Evolutionary conservation across 1,284 basidiomycete genomes (phyloP), one percentile per base, ranked within the genome.

Genomic region (Wolfiporia cocos): DNA sequence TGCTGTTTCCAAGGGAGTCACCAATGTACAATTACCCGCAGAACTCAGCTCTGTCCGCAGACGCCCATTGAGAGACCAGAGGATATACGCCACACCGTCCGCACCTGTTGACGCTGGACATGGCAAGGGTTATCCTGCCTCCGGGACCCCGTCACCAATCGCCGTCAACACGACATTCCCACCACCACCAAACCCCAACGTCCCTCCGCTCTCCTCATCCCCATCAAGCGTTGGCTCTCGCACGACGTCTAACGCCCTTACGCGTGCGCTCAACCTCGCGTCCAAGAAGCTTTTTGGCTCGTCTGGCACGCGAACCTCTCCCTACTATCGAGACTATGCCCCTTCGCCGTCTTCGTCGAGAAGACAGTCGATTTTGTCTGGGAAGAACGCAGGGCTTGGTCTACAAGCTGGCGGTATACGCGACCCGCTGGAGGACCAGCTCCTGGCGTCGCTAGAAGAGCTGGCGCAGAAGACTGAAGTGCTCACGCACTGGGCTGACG

Each of bases 401-500:
- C 40, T 59, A 30, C 56, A 59, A 36, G 39, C 57, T 12, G 53
- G 59, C 24, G 51, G 58, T 9, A 64, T 68, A 43, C 62, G 74
- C n/a, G 87, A 94, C 54, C 83, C 88, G 0, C 69, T 85, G 39
- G 93, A 97, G 53, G 87, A 91, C 45, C 78, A 79, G 44, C 64
- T 98, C 6, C 67, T 97, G 9, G 76, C 70, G 2, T 63, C 66
- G 17, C 69, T 98, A 30, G 93, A 97, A 59, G 89, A 95, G 49
- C 65, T 93, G 0, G 94, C 92, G 9, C 92, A 96, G 70, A 98
- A 98, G 74, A 93, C 94, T 19, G 87, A 90, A 49, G 92, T 95
- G 28, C 68, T 98, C 42, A 87, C 87, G 40, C 86, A 90, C 50
- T 94, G 94, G 76, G 95, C 90, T 26, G 94, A 98, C 63, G 81